phyloP scores from a whole-genome alignment of 352 stramenopile species.

The Globisporangium okanoganense region DNA sequence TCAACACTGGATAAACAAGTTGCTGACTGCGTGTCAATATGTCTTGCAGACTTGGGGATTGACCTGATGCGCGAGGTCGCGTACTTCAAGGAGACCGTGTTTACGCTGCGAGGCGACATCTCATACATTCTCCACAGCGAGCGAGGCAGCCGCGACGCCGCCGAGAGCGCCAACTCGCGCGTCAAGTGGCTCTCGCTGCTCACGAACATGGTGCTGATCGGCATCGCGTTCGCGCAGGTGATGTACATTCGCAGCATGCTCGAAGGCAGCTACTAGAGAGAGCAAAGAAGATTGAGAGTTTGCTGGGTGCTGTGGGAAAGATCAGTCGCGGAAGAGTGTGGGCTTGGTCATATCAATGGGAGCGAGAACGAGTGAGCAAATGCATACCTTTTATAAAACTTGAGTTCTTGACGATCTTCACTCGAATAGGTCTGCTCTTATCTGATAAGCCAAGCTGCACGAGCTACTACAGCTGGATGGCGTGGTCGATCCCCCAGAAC shows the following conservation, averaged over 20 bases:
- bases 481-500: conserved; percentile 62
- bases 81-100: conserved; percentile 77
- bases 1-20: neutral
- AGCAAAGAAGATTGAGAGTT: neutral
- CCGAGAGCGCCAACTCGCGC: conserved; percentile 72
- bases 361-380: neutral
- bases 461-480: conserved; percentile 26
- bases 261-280: conserved; percentile 60
- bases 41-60: conserved; percentile 49
- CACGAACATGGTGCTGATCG: conserved; percentile 73
- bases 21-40: neutral
- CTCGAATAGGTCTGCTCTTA: neutral
- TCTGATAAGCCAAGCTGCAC: neutral
- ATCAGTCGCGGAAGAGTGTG: neutral
- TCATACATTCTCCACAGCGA: conserved; percentile 80
- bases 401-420: neutral
- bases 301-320: conserved; percentile 1
- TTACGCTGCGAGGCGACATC: conserved; percentile 72
- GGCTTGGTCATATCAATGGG: neutral
- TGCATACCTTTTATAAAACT: neutral
- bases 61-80: conserved; percentile 81
- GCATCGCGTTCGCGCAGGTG: conserved; percentile 76
- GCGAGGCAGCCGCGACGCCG: conserved; percentile 66
- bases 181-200: conserved; percentile 83
- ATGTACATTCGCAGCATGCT: conserved; percentile 84